A percentile compares a stretch with the other conserved stretches of the same genome.
phyloP scores from a whole-genome alignment of 208 protist species.

The Angomonas ambiguus region DNA sequence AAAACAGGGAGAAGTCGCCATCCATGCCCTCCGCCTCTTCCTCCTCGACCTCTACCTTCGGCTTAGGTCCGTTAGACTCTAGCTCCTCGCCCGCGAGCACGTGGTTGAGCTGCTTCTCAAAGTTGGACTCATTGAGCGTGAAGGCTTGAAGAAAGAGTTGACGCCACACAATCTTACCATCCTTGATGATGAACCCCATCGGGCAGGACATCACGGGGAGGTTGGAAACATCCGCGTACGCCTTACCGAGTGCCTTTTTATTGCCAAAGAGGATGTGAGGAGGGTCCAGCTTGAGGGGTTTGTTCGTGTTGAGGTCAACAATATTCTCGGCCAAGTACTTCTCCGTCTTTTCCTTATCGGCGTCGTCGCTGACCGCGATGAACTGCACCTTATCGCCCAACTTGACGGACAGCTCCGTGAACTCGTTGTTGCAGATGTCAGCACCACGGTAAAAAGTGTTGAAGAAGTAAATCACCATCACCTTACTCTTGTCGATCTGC shows the following conservation, averaged over 20 bases:
- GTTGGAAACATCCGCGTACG: slow-evolving; percentile 64
- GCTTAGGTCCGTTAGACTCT: slow-evolving; percentile 78
- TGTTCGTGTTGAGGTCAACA: slow-evolving; percentile 89
- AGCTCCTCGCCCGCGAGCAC: slow-evolving; percentile 76
- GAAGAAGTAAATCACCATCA: slow-evolving; percentile 90
- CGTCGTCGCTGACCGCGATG: slow-evolving; percentile 87
- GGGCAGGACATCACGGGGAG: slow-evolving; percentile 86
- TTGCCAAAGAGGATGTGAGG: slow-evolving; percentile 79
- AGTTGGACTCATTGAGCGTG: slow-evolving; percentile 87
- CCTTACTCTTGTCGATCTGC: slow-evolving; percentile 42
- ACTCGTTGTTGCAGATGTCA: slow-evolving; percentile 86
- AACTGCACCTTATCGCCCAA: slow-evolving; percentile 67
- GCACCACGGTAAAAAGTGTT: slow-evolving; percentile 91
- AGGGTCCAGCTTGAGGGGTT: slow-evolving; percentile 69
- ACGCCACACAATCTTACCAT: slow-evolving; percentile 83
- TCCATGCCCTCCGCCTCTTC: slow-evolving; percentile 87
- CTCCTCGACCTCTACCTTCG: slow-evolving; percentile 79
- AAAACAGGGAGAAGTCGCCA: slow-evolving; percentile 90
- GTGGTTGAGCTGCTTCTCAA: slow-evolving; percentile 79
- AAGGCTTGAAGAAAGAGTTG: slow-evolving; percentile 90
- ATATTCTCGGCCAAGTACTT: slow-evolving; percentile 88
- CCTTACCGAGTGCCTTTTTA: slow-evolving; percentile 80
- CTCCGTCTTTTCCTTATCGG: slow-evolving; percentile 84
- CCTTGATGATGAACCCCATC: slow-evolving; percentile 85
- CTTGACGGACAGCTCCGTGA: slow-evolving; percentile 79